These are phyloP conservation scores for Penicillium brevicompactum DNA, from an alignment of 2,329 filamentous ascomycete genomes.

Conservation along the genomic window DNA sequence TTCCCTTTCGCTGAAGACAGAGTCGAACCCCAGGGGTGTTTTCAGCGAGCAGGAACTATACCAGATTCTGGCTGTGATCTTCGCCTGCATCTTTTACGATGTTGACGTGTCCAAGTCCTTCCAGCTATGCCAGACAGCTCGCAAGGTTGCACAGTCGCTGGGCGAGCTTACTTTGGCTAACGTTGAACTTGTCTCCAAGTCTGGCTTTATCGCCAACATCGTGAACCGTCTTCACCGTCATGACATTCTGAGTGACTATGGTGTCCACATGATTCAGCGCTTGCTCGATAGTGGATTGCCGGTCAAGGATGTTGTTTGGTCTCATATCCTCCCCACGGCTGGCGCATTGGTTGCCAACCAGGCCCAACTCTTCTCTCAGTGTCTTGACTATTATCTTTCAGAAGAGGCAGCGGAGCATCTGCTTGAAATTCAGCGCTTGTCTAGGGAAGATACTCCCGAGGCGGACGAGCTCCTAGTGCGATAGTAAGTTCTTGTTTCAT, in stretches of 20 bases:
- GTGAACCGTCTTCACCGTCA: slow-evolving; percentile 44
- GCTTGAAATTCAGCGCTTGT: slow-evolving; percentile 51
- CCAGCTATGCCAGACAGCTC: slow-evolving; percentile 52
- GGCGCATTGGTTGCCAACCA: slow-evolving; percentile 60
- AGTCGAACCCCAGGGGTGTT: slow-evolving; percentile 52
- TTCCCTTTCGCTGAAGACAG: slow-evolving; percentile 58
- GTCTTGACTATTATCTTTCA: slow-evolving; percentile 59
- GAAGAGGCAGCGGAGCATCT: slow-evolving; percentile 52
- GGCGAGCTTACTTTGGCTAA: slow-evolving; percentile 54
- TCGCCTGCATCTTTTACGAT: slow-evolving; percentile 58
- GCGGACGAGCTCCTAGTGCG: slow-evolving; percentile 53
- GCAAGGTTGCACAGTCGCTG: slow-evolving; percentile 51
- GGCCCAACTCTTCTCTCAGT: slow-evolving; percentile 60
- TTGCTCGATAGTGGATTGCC: slow-evolving; percentile 51
- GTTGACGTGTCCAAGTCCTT: slow-evolving; percentile 56
- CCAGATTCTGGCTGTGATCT: slow-evolving; percentile 55
- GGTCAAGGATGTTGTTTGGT: slow-evolving; percentile 56
- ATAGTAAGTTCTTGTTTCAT: slow-evolving; percentile 43
- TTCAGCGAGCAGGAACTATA: slow-evolving; percentile 59
- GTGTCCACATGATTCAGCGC: slow-evolving; percentile 57
- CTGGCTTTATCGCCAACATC: slow-evolving; percentile 44
- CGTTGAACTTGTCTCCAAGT: slow-evolving; percentile 48
- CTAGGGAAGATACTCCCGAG: slow-evolving; percentile 46
- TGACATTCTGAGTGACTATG: slow-evolving; percentile 54
- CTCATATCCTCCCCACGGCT: slow-evolving; percentile 60